A percentile compares a stretch with the other conserved stretches of the same genome.
phyloP scores from a whole-genome alignment of 2,329 filamentous ascomycete species.

The Ascochyta rabiei region DNA sequence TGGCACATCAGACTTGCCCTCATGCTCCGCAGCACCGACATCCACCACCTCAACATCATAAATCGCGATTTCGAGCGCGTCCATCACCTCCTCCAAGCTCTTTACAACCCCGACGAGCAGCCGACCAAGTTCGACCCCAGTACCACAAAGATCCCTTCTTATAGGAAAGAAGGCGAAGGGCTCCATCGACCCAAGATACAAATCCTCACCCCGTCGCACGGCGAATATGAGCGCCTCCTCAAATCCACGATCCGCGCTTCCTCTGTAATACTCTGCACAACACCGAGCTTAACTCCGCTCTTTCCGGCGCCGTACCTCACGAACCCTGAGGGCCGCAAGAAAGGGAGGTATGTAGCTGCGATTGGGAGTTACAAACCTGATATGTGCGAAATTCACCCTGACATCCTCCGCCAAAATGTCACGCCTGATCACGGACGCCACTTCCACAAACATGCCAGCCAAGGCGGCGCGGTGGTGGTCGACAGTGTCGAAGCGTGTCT shows the following conservation, averaged over 20 bases:
- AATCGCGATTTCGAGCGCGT: conserved; percentile 73
- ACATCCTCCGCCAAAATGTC: conserved; percentile 71
- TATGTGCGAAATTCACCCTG: conserved; percentile 84
- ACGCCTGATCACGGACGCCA: conserved; percentile 62
- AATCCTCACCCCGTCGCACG: conserved; percentile 72
- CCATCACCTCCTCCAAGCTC: conserved; percentile 57
- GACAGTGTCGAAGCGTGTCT: conserved; percentile 78
- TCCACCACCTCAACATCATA: conserved; percentile 82
- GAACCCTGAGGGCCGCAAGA: conserved; percentile 70
- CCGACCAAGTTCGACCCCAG: conserved; percentile 21
- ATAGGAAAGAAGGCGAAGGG: conserved; percentile 20
- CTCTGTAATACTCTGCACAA: conserved; percentile 89
- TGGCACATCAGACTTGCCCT: conserved; percentile 91
- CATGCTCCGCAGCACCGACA: conserved; percentile 69
- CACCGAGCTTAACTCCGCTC: conserved; percentile 73
- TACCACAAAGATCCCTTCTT: conserved; percentile 18
- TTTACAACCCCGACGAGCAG: conserved; percentile 57
- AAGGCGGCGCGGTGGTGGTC: conserved; percentile 66
- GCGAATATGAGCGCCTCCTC: conserved; percentile 70
- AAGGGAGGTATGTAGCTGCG: conserved; percentile 73
- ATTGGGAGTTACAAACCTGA: conserved; percentile 72
- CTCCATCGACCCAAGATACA: conserved; percentile 64
- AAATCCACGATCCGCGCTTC: conserved; percentile 73
- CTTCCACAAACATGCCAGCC: conserved; percentile 67
- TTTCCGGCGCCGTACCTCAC: conserved; percentile 79